phyloP scores from a whole-genome alignment of 2,329 filamentous ascomycete species.

The Leptographium wingfieldii region DNA sequence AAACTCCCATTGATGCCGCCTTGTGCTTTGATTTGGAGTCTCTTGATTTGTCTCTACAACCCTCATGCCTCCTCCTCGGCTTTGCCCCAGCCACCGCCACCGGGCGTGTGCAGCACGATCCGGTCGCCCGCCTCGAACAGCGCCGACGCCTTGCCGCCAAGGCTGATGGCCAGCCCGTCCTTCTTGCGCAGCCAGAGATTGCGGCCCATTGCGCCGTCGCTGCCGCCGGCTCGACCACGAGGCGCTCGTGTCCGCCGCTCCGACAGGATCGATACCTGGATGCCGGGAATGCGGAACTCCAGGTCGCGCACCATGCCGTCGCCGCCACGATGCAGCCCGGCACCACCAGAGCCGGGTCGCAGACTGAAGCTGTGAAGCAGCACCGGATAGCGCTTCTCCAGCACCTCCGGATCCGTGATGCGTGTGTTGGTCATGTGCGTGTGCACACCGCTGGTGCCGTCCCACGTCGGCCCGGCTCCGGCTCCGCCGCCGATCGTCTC shows the following conservation, averaged over 20 bases:
- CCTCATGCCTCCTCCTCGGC: not conserved
- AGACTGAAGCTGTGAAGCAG: conserved; percentile 19
- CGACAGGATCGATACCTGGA: conserved; percentile 22
- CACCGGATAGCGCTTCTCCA: conserved; percentile 22
- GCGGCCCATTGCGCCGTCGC: conserved; percentile 8
- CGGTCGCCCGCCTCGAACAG: not conserved
- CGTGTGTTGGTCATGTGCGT: conserved; percentile 19
- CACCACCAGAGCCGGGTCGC: conserved; percentile 16
- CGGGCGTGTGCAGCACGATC: not conserved
- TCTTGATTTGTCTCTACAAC: not conserved
- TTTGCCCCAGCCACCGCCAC: not conserved
- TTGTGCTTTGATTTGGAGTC: too few relatives aligned
- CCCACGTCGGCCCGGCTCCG: conserved; percentile 18
- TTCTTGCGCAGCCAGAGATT: not conserved
- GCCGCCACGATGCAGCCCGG: conserved; percentile 18
- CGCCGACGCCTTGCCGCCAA: not conserved
- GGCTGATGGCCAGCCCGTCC: not conserved
- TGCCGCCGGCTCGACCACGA: conserved; percentile 21
- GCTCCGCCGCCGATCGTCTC: conserved; percentile 21
- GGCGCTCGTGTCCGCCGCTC: conserved; percentile 21
- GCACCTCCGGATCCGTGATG: conserved; percentile 18
- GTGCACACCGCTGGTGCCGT: conserved; percentile 15
- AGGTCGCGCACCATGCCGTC: conserved; percentile 21
- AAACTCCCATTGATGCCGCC: not conserved
- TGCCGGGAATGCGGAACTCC: conserved; percentile 17